Conservation (phyloP, 768 basidiomycete species). For the Suillus tomentosus region DNA sequence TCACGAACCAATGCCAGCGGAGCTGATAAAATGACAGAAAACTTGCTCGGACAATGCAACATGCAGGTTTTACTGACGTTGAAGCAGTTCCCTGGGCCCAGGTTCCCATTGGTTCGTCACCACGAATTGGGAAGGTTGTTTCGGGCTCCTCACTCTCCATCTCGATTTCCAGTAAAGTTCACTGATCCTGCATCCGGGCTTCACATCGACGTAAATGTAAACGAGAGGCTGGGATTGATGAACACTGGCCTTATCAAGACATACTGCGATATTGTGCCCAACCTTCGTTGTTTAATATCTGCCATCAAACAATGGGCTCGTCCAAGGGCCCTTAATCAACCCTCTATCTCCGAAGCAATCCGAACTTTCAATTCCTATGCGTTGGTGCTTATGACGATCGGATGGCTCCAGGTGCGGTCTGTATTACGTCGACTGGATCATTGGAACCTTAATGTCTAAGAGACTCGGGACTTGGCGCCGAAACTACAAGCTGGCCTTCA, state of each 20-base stretch:
- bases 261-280: conserved; percentile 51
- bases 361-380: conserved; percentile 64
- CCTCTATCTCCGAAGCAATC: conserved; percentile 29
- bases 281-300: conserved; percentile 45
- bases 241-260: conserved; percentile 52
- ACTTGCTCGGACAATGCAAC: conserved; percentile 32
- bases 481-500: conserved; percentile 49
- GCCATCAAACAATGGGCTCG: conserved; percentile 64
- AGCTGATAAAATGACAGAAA: conserved; percentile 23
- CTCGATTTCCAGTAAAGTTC: conserved; percentile 48
- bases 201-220: conserved; percentile 60
- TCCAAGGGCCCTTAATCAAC: conserved; percentile 50
- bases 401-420: conserved; percentile 52
- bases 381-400: conserved; percentile 60
- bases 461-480: conserved; percentile 50
- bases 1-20: neutral
- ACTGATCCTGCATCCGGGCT: conserved; percentile 43
- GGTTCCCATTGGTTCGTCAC: conserved; percentile 45
- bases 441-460: neutral
- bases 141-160: conserved; percentile 4
- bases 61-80: conserved; percentile 37
- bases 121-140: conserved; percentile 9
- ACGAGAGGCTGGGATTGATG: conserved; percentile 56
- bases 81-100: conserved; percentile 34
- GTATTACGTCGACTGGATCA: neutral